phyloP scores from a whole-genome alignment of 1,284 basidiomycete genomes.

The Termitomyces sp. region DNA sequence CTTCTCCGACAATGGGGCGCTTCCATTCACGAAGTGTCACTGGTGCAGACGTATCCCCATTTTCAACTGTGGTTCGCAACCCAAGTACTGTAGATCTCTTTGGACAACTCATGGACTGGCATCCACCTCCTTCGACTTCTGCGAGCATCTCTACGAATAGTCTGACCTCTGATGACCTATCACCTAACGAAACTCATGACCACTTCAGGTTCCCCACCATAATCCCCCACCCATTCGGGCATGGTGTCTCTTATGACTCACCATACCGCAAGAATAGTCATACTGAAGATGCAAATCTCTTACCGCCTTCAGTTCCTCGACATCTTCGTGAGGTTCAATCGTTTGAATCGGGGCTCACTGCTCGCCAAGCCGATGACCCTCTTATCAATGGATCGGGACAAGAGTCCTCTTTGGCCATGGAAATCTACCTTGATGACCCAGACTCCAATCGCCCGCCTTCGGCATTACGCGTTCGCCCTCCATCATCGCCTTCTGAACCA shows the following conservation, averaged over 20 bases:
- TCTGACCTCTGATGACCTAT: conserved; percentile 23
- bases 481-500: conserved; percentile 14
- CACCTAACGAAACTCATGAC: conserved; percentile 19
- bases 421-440: conserved; percentile 18
- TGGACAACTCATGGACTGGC: conserved; percentile 62
- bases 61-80: conserved; percentile 23
- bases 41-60: conserved; percentile 55
- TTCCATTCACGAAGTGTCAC: conserved; percentile 76
- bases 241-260: conserved; percentile 54
- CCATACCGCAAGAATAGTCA: conserved; percentile 39
- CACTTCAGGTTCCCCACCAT: conserved; percentile 21
- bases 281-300: conserved; percentile 15
- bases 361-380: conserved; percentile 42
- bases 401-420: conserved; percentile 17
- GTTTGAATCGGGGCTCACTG: conserved; percentile 74
- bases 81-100: conserved; percentile 50
- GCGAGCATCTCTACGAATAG: conserved; percentile 34
- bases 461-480: conserved; percentile 31
- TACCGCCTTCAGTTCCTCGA: conserved; percentile 40
- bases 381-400: conserved; percentile 12
- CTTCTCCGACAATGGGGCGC: conserved; percentile 39
- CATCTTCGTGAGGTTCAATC: conserved; percentile 73
- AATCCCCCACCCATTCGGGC: conserved; percentile 58
- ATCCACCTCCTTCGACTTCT: conserved; percentile 28
- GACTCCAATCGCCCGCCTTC: conserved; percentile 34